A percentile compares a stretch with the other conserved stretches of the same genome.
phyloP scores from a whole-genome alignment of 495 filamentous ascomycete species.

The Penicillium goetzii region DNA sequence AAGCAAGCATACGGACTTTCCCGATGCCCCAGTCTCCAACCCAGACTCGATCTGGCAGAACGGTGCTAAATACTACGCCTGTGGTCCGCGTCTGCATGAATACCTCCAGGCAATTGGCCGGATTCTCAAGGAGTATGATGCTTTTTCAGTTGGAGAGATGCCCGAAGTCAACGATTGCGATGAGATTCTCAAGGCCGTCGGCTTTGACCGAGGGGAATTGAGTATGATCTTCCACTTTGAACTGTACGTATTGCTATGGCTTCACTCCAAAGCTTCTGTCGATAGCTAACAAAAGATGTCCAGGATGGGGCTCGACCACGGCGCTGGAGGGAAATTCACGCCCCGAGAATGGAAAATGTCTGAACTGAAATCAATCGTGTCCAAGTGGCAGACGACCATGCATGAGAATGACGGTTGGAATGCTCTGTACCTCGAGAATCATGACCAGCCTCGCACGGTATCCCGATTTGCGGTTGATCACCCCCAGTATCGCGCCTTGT shows the following conservation, averaged over 20 bases:
- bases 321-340: conserved; percentile 21
- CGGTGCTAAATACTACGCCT: neutral
- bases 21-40: conserved; percentile 58
- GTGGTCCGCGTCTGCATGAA: conserved; percentile 59
- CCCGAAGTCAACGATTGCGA: conserved; percentile 44
- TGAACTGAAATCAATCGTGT: conserved; percentile 30
- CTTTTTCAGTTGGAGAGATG: conserved; percentile 69
- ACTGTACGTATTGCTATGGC: neutral
- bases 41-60: conserved; percentile 13
- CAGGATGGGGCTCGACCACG: conserved; percentile 23
- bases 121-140: conserved; percentile 60
- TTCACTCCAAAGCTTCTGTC: too few relatives aligned
- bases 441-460: conserved; percentile 60
- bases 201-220: conserved; percentile 53
- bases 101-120: conserved; percentile 60
- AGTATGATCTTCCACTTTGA: conserved; percentile 72
- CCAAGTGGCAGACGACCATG: conserved; percentile 59
- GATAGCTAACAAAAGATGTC: too few relatives aligned
- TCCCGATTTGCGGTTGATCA: conserved; percentile 54
- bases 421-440: conserved; percentile 65
- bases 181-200: conserved; percentile 56
- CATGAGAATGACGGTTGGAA: conserved; percentile 53
- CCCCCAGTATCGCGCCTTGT: conserved; percentile 32
- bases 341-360: conserved; percentile 39
- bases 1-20: conserved; percentile 58